Evolutionary conservation across 1,284 basidiomycete genomes (phyloP).

Genomic region (Fistulinella cinereoalba): DNA sequence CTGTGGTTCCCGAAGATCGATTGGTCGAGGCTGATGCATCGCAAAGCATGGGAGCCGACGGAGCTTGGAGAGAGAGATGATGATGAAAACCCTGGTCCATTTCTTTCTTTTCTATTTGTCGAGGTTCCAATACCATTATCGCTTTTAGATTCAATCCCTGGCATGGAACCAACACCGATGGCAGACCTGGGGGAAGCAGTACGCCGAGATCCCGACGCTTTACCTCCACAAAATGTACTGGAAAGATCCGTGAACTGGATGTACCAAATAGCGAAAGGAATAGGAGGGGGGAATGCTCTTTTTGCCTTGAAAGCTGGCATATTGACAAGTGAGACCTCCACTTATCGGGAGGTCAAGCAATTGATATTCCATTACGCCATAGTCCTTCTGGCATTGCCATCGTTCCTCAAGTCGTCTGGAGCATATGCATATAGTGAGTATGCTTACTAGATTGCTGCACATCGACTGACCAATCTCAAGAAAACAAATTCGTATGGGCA

Average conservation of each 20-base stretch:
- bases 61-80: slow-evolving; percentile 45
- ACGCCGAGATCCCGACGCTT: slow-evolving; percentile 69
- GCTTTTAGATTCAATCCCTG: slow-evolving; percentile 55
- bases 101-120: neutral
- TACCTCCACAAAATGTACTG: slow-evolving; percentile 60
- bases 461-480: slow-evolving; percentile 29
- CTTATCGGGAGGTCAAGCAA: neutral
- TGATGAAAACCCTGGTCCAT: slow-evolving; percentile 53
- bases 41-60: slow-evolving; percentile 49
- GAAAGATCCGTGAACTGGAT: slow-evolving; percentile 50
- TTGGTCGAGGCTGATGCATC: slow-evolving; percentile 38
- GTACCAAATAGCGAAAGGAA: slow-evolving; percentile 39
- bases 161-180: slow-evolving; percentile 42
- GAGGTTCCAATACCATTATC: neutral
- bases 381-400: slow-evolving; percentile 64
- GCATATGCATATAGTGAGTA: slow-evolving; percentile 58
- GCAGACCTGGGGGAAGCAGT: slow-evolving; percentile 54
- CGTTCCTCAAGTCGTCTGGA: slow-evolving; percentile 52
- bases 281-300: slow-evolving; percentile 59
- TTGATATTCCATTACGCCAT: neutral
- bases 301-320: slow-evolving; percentile 80
- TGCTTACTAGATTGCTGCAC: neutral
- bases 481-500: slow-evolving; percentile 55
- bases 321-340: slow-evolving; percentile 47
- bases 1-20: slow-evolving; percentile 69